phyloP scores from a whole-genome alignment of 371 early-diverging fungal genomes.

The Neoconidiobolus thromboides region DNA sequence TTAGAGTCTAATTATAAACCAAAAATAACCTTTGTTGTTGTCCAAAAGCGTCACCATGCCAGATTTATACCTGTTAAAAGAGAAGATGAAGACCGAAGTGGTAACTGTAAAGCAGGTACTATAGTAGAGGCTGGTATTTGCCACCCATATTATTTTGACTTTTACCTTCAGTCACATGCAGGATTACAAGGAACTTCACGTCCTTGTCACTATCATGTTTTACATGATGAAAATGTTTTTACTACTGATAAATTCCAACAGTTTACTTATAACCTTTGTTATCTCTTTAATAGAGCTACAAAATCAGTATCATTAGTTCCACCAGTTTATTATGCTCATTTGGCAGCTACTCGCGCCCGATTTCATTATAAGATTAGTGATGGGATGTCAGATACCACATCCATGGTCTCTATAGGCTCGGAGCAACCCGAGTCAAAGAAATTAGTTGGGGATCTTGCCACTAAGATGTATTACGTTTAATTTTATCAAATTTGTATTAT shows the following conservation, averaged over 20 bases:
- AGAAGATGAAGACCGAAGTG: conserved; percentile 32
- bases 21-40: conserved; percentile 75
- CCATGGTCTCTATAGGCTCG: too few relatives aligned
- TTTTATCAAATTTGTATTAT: too few relatives aligned
- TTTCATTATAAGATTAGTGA: conserved; percentile 32
- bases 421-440: too few relatives aligned
- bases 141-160: conserved; percentile 75
- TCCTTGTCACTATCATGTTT: conserved; percentile 66
- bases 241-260: conserved; percentile 42
- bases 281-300: conserved; percentile 62
- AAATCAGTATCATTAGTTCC: conserved; percentile 56
- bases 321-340: conserved; percentile 74
- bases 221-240: conserved; percentile 56
- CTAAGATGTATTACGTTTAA: too few relatives aligned
- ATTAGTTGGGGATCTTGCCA: too few relatives aligned
- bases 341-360: conserved; percentile 60
- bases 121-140: conserved; percentile 76
- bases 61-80: conserved; percentile 68
- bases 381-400: too few relatives aligned
- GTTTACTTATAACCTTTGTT: conserved; percentile 60
- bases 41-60: conserved; percentile 93
- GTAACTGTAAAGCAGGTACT: conserved; percentile 77
- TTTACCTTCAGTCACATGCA: conserved; percentile 67
- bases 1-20: conserved; percentile 43
- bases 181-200: conserved; percentile 68